A percentile compares a stretch with the other conserved stretches of the same genome.
Evolutionary conservation across 257 asterid species (phyloP).

Genomic region (Echium plantagineum): DNA sequence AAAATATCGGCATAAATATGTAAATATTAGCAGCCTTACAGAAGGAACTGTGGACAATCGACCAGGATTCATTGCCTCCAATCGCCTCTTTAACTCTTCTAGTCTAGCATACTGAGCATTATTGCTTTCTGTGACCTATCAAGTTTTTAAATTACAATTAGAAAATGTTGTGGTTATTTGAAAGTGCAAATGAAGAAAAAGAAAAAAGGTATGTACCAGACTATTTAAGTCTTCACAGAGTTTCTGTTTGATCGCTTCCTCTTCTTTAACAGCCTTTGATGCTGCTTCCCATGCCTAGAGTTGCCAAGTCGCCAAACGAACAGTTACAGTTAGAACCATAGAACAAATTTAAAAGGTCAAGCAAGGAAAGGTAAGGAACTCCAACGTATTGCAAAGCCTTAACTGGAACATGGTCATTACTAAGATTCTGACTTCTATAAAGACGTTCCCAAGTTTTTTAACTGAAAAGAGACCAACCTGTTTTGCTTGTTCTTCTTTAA

Average conservation of each 20-base stretch:
- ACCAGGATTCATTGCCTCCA: slow-evolving; percentile 79
- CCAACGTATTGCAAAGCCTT: not conserved
- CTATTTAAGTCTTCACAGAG: slow-evolving; percentile 65
- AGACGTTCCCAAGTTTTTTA: slow-evolving; percentile 5
- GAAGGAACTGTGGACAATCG: slow-evolving; percentile 39
- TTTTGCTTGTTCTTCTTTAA: slow-evolving; percentile 70
- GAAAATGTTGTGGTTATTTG: not conserved
- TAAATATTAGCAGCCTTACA: slow-evolving; percentile 31
- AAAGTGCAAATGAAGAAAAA: not conserved
- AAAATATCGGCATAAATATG: slow-evolving; percentile 3
- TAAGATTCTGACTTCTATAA: slow-evolving; percentile 6
- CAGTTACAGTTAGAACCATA: slow-evolving; percentile 2
- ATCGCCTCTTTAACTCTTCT: slow-evolving; percentile 82
- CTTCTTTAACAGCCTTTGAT: slow-evolving; percentile 55
- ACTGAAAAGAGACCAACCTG: slow-evolving; percentile 32
- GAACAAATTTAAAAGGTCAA: not conserved
- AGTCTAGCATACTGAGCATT: slow-evolving; percentile 64
- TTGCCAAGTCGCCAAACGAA: slow-evolving; percentile 12
- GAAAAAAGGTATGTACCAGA: slow-evolving; percentile 32
- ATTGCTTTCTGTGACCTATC: slow-evolving; percentile 83
- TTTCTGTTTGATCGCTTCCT: slow-evolving; percentile 59
- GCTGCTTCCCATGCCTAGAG: slow-evolving; percentile 77
- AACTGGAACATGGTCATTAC: not conserved
- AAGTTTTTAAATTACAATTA: slow-evolving; percentile 1
- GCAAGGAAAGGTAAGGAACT: not conserved